Percentiles rank a stretch among this genome's conserved stretches.
These are phyloP conservation scores for Kalaharituber pfeilii DNA, from an alignment of 2,329 filamentous ascomycete genomes.

Conservation along the genomic window DNA sequence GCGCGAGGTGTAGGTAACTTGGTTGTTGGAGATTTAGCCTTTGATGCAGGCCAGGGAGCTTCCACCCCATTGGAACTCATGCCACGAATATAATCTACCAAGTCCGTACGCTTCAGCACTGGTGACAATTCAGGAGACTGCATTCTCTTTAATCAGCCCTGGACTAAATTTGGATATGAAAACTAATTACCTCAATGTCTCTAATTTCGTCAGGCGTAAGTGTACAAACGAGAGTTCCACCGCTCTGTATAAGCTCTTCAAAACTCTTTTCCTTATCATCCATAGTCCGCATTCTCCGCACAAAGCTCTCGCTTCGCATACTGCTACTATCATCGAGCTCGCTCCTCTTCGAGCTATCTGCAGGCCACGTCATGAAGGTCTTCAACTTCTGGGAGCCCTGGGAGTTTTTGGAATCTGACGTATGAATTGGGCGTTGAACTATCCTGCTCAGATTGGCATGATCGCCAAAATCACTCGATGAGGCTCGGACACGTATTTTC, in stretches of 20 bases:
- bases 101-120: too few species aligned
- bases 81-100: neutral
- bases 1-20: constrained; percentile 12
- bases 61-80: neutral
- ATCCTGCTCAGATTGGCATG: constrained; percentile 23
- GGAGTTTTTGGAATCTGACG: constrained; percentile 23
- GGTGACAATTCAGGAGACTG: constrained; percentile 2
- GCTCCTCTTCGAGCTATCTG: constrained; percentile 14
- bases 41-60: neutral
- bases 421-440: constrained; percentile 22
- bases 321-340: constrained; percentile 12
- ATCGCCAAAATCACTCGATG: constrained; percentile 21
- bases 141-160: too few species aligned
- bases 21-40: neutral
- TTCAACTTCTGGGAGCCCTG: constrained; percentile 28
- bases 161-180: too few species aligned
- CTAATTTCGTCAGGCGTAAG: constrained; percentile 65
- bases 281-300: constrained; percentile 27
- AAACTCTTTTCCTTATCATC: constrained; percentile 51
- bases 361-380: constrained; percentile 26
- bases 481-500: constrained; percentile 19
- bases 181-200: constrained; percentile 51
- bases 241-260: constrained; percentile 64
- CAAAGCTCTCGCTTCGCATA: constrained; percentile 13
- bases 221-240: constrained; percentile 68